Base-by-base conservation (phyloP, 2,329 filamentous ascomycete genomes). In the Aureobasidium sp. region DNA sequence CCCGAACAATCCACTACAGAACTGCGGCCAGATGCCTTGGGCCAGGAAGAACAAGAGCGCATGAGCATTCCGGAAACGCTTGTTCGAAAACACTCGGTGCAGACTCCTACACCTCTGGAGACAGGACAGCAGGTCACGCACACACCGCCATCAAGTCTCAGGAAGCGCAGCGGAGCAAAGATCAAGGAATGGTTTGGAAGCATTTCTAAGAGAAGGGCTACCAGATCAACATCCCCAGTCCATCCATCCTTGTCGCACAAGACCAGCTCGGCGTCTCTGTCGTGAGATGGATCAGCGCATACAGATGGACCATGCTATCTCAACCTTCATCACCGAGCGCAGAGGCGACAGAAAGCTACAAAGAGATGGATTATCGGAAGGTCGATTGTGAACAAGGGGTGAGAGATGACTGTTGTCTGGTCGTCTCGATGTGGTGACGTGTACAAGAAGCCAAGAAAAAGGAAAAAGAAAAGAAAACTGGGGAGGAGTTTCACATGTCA, bases 81-180 rank as follows among this genome's bases (percentile, higher is more conserved):
- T 9, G 5, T 29, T 14, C 56, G 56, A 31, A 49, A 49, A 34
- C 29, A 47, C 29, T 27, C 17, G 29, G 22, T 59, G 17, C 44
- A 36, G 29, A 59, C 56, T 1, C 56, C 56, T 29, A 59, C 56
- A 45, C 56, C 56, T 36, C 8, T 59, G 17, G 34, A 12, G 8
- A 27, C 12, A 0, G 29, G 27, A 17, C 14, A 31, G 29, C 34
- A 27, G 5, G 5, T 22, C 14, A 41, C 34, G 9, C 5, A 37
- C 22, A 59, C 56, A 41, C 70, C 67, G 1, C 82, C 82, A 58
- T 84, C 82, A 0, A 84, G 71, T 8, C 82, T 74, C 2, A 79
- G 70, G 63, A 78, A 77, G n/a, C 75, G 75, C 70, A 82, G 81
- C 0, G 69, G 47, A 7, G 70, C 70, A 29, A 59, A 31, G 44